Base-by-base conservation (phyloP, 2,329 filamentous ascomycete species). In the Incumbomyces delicatus region DNA sequence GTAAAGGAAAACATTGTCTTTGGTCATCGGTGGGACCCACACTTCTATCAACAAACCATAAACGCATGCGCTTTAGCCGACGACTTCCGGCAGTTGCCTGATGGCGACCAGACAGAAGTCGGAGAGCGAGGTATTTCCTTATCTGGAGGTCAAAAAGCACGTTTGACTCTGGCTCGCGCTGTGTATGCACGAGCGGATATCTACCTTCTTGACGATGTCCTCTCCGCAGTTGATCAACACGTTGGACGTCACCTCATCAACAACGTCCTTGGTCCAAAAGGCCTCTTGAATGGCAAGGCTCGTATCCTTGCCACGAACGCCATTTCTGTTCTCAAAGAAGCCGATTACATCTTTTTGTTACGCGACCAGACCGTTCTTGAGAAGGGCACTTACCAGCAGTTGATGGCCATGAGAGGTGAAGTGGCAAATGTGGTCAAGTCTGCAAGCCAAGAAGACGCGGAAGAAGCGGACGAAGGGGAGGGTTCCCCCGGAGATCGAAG, bases 1-100 rank as follows among this genome's bases (percentile, higher is more conserved):
- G 89, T 98, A 47, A 87, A 88, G 58, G 92, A 98, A 61, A 98
- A 98, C 61, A 95, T 98, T 57, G 75, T 95, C 3, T 98, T 98
- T 60, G 92, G 92, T 1, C 88, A 98, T 66, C 82, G 87, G 39
- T 95, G 85, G 73, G 90, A 98, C 65, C 82, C 89, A 4, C 77
- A 83, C 27, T 98, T 98, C 66, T 98, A 98, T 67, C 87, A 96
- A 47, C 82, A 85, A 60, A 95, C 90, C 0, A 75, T 98, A 42
- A 82, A 87, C 61, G 90, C 92, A 34, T 98, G 94, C 63, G 92
- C 92, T 38, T 73, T 98, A 30, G 61, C 83, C 5, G 89, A 95
- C 55, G 92, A 98, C 62, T 95, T 98, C 66, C 78, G 81, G 39
- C 87, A 87, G 57, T 76, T 98, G 41, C 92, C 92, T 2, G 92